Evolutionary conservation across 306 rosid genomes (phyloP), one percentile per base, ranked within the genome.

Genomic region (Amphicarpaea edgeworthii): DNA sequence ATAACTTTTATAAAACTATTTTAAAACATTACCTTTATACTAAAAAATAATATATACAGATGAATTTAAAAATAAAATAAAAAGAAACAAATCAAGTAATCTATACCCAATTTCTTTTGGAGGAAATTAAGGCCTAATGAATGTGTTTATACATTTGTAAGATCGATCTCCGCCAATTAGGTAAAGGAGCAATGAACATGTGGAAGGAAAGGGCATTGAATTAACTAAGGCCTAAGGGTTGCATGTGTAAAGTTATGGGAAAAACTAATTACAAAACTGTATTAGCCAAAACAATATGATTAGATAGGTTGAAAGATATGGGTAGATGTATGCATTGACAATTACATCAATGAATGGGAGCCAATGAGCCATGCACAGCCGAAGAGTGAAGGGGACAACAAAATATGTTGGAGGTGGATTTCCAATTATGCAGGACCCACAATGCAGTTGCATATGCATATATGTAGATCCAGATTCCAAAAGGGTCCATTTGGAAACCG

Each of bases 371-470:
- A 51, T 76, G 58, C 51, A 37, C 6, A 21, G 45, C 20, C n/a
- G 19, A 8, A 43, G 57, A 10, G 50, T 17, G 49, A 46, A 66
- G 53, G 71, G 21, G 77, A 68, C 47, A 60, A 68, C 47, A 60
- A 68, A 74, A 75, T 16, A 67, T 3, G 58, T 57, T 62, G 60
- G 59, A 64, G 46, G 16, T 46, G 75, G 80, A 73, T 62, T 50
- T 76, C 68, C 61, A 61, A 43, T 30, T 75, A 5, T 7, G 17
- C 0, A 49, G 77, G 85, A 47, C 93, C 86, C 88, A 86, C 83
- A 37, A 54, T 38, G 83, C 62, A 87, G 77, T 57, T 69, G 72
- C n/a, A n/a, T n/a, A n/a, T n/a, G n/a, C n/a, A n/a, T n/a, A 71
- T 86, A 66, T 34, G 16, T 19, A 64, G 68, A 30, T 79, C 51